Percentiles rank a stretch among this genome's conserved stretches.
These are phyloP conservation scores for Piedraia hortae DNA, from an alignment of 2,329 filamentous ascomycete species.

Conservation along the genomic window DNA sequence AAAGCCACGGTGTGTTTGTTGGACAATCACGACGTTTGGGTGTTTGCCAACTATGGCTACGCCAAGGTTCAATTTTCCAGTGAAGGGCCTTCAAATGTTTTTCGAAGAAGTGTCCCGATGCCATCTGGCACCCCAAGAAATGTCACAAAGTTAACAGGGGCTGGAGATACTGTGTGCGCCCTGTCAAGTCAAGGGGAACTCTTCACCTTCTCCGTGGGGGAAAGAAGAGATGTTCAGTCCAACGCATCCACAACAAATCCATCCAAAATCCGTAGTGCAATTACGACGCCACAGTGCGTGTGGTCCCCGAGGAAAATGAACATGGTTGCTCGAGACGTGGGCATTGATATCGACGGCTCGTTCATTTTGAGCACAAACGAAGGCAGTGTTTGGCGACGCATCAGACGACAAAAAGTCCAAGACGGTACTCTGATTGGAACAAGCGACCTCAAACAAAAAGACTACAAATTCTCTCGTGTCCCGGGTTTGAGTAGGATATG, in stretches of 20 bases:
- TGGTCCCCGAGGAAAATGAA: conserved; percentile 72
- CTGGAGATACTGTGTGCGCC: conserved; percentile 76
- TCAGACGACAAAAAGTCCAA: conserved; percentile 59
- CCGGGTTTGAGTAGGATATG: conserved; percentile 65
- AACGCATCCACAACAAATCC: conserved; percentile 69
- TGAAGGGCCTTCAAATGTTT: conserved; percentile 42
- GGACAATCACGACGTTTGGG: conserved; percentile 66
- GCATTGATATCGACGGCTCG: conserved; percentile 73
- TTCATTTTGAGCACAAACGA: conserved; percentile 84
- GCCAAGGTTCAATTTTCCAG: conserved; percentile 67
- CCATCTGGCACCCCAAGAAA: no score
- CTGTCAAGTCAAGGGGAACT: conserved; percentile 63
- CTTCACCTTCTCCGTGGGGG: conserved; percentile 55
- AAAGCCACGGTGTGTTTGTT: conserved; percentile 66
- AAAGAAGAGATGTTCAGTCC: conserved; percentile 32
- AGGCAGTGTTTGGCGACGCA: conserved; percentile 75
- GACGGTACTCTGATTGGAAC: conserved; percentile 25
- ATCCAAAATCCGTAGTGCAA: conserved; percentile 57
- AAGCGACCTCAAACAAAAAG: conserved; percentile 39
- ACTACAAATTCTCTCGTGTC: conserved; percentile 86
- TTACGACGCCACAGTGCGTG: conserved; percentile 52
- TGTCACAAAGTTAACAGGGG: conserved; percentile 46
- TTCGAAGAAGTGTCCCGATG: conserved; percentile 31
- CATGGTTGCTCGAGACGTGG: conserved; percentile 63
- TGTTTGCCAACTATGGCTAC: conserved; percentile 90